Conservation (phyloP, 495 filamentous ascomycete species). For the Pseudoneurospora amorphoporcata region DNA sequence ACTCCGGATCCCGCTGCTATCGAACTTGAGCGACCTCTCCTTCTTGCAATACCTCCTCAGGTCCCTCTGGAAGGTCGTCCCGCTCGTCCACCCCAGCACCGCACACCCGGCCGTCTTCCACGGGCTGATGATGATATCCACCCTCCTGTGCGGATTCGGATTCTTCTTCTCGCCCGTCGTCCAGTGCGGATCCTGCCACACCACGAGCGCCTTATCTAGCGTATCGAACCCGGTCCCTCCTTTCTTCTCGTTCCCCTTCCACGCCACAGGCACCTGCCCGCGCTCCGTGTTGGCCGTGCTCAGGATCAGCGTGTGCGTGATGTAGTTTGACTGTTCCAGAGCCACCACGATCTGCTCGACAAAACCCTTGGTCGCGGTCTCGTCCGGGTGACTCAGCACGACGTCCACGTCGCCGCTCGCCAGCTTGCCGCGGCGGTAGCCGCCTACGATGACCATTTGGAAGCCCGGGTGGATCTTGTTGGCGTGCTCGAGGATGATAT, state of each 20-base stretch:
- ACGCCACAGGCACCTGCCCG: slow-evolving; percentile 53
- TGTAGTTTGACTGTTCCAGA: slow-evolving; percentile 56
- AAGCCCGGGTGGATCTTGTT: slow-evolving; percentile 42
- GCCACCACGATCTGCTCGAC: slow-evolving; percentile 55
- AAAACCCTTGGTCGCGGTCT: slow-evolving; percentile 52
- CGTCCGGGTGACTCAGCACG: slow-evolving; percentile 69
- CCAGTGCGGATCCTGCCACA: slow-evolving; percentile 77
- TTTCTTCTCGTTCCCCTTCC: slow-evolving; percentile 31
- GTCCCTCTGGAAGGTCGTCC: slow-evolving; percentile 83
- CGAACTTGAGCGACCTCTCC: slow-evolving; percentile 68
- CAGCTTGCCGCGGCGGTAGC: slow-evolving; percentile 74
- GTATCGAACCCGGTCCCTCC: slow-evolving; percentile 61
- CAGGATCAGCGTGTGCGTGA: slow-evolving; percentile 74
- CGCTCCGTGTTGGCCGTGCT: slow-evolving; percentile 55
- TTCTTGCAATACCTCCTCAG: slow-evolving; percentile 70
- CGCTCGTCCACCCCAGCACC: slow-evolving; percentile 79
- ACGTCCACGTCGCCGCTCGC: slow-evolving; percentile 75
- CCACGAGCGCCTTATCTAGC: slow-evolving; percentile 82
- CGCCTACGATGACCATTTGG: slow-evolving; percentile 68
- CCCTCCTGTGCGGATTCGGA: slow-evolving; percentile 67
- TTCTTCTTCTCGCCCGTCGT: slow-evolving; percentile 40
- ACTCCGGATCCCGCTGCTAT: slow-evolving; percentile 75
- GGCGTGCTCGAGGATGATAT: slow-evolving; percentile 53
- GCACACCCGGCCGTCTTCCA: slow-evolving; percentile 86
- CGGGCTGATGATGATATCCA: slow-evolving; percentile 88